Percentiles rank a stretch among this genome's conserved stretches.
phyloP scores from a whole-genome alignment of 371 early-diverging fungal genomes.

The Batrachochytrium dendrobatidis region DNA sequence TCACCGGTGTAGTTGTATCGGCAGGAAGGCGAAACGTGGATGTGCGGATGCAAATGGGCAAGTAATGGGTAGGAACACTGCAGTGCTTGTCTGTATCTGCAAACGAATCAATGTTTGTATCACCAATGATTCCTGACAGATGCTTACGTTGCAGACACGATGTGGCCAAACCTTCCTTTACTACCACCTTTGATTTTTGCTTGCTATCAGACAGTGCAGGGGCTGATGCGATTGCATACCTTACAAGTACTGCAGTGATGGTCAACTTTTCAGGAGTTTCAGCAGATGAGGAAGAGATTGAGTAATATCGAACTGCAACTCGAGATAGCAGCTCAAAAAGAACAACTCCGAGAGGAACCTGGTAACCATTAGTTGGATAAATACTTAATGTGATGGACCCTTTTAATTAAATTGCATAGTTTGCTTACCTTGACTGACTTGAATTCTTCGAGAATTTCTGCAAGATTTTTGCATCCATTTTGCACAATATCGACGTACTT shows the following conservation, averaged over 20 bases:
- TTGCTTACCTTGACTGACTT: constrained; percentile 18
- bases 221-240: constrained; percentile 48
- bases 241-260: constrained; percentile 82
- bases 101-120: not conserved
- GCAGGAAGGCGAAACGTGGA: constrained; percentile 83
- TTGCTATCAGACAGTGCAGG: constrained; percentile 2
- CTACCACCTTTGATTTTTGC: constrained; percentile 12
- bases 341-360: constrained; percentile 41
- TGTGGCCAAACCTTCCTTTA: constrained; percentile 36
- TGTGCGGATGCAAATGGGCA: constrained; percentile 82
- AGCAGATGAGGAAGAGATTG: constrained; percentile 81
- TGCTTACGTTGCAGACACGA: constrained; percentile 38
- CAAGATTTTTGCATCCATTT: constrained; percentile 31
- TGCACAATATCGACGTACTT: constrained; percentile 30
- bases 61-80: constrained; percentile 24
- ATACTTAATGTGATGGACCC: not conserved
- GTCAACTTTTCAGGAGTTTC: constrained; percentile 59
- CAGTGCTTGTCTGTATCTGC: not conserved
- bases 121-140: too few relatives aligned
- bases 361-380: not conserved
- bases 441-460: constrained; percentile 33
- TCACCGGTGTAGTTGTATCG: constrained; percentile 69
- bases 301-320: constrained; percentile 87
- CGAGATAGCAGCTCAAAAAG: constrained; percentile 73
- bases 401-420: not conserved